Percentiles rank a stretch among this genome's conserved stretches.
phyloP scores from a whole-genome alignment of 345 rosid genomes.

The Mangifera indica region DNA sequence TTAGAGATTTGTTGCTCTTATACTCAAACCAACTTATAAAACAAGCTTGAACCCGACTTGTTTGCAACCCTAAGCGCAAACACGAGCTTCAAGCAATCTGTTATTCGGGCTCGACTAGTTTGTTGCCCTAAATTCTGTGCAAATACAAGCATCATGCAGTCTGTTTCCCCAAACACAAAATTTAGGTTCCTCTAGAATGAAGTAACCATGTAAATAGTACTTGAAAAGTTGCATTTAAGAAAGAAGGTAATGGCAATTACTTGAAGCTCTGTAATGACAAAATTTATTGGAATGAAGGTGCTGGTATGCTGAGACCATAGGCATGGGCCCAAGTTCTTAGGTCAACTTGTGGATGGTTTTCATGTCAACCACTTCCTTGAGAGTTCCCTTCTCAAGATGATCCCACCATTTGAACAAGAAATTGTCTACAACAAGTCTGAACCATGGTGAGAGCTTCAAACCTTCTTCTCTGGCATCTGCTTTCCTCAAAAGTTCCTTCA shows the following conservation, averaged over 20 bases:
- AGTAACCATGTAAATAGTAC: background rate
- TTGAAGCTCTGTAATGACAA: background rate
- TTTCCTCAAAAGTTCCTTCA: conserved; percentile 81
- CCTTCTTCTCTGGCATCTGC: conserved; percentile 86
- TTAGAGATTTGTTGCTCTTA: too few relatives aligned
- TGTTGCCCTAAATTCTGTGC: too few relatives aligned
- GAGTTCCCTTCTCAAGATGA: conserved; percentile 70
- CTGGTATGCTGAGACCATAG: too few relatives aligned
- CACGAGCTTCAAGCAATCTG: too few relatives aligned
- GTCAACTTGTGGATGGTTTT: conserved; percentile 70
- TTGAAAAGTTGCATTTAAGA: background rate
- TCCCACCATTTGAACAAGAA: conserved; percentile 99
- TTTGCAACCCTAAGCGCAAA: too few relatives aligned
- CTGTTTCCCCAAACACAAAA: too few relatives aligned
- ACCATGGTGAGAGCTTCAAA: conserved; percentile 90
- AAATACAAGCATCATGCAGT: too few relatives aligned
- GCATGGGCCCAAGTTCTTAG: conserved; percentile 14
- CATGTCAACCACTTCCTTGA: conserved; percentile 68
- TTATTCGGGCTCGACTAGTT: too few relatives aligned
- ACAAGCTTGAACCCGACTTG: too few relatives aligned
- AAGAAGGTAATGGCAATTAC: background rate
- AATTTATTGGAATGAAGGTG: conserved; percentile 17
- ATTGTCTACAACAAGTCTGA: conserved; percentile 87
- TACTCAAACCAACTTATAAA: too few relatives aligned
- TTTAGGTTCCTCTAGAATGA: too few relatives aligned